Base-by-base conservation (phyloP, 768 basidiomycete species). In the Boletus huronensis region DNA sequence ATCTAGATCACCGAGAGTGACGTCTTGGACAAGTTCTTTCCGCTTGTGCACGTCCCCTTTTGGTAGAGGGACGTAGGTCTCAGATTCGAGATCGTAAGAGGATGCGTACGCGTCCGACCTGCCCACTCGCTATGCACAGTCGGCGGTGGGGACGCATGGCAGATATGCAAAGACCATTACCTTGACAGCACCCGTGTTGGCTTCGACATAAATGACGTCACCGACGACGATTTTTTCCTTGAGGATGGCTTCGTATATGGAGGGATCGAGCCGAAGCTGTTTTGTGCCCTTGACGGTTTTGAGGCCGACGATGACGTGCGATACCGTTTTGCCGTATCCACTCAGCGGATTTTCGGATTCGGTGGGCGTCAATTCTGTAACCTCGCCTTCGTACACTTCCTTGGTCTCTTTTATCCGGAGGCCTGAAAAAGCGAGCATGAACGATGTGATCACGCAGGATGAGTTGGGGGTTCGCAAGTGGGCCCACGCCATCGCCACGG, bases 351-450 rank as follows among this genome's bases (percentile, higher is more conserved):
- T 98, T 72, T 98, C 96, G 14, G 96, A 82, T 74, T 98, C 97
- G 21, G 92, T 84, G 3, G 97, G 97, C 4, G 96, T 97, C 56
- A 98, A 75, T 66, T 98, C 96, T 9, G 96, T 98, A 17, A 99
- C 90, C 74, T 99, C 96, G 55, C 97, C 96, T 71, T 98, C 96
- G 72, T 95, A 98, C 7, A 98, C 94, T 66, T 97, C 93, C 70
- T 99, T 98, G 6, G 95, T 98, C 73, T 98, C 97, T 72, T 98
- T 98, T 78, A 98, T 97, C 69, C 96, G 85, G 35, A 98, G 81
- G 44, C 96, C 95, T 63, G 40, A 32, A 32, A 3, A 39, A 35
- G 17, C 5, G 7, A 34, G 43, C 0, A 5, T 46, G 45, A 40
- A 21, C 4, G 7, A 31, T 5, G 11, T 29, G 44, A 47, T 32